Conservation (phyloP, 2,329 filamentous ascomycete species). For the Trichoderma hamatum region DNA sequence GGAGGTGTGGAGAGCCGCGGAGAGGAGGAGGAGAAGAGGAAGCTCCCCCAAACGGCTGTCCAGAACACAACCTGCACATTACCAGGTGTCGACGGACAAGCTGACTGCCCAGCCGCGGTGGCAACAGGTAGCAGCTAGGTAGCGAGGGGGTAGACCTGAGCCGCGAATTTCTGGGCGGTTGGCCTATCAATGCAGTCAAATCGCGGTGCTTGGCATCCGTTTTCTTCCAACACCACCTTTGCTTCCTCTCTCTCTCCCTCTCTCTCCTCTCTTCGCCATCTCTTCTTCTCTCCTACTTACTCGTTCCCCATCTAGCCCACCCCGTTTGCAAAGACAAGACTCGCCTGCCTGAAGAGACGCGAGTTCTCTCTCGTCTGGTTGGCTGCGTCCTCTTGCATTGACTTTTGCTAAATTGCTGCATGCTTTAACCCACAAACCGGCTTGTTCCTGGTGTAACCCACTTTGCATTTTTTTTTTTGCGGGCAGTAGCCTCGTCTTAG, state of each 20-base stretch:
- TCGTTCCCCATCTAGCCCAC: too few relatives aligned
- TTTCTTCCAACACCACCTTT: conserved; percentile 14
- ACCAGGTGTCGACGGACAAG: background rate
- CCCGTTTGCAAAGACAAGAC: background rate
- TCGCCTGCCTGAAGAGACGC: background rate
- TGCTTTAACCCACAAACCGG: background rate
- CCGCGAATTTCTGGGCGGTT: background rate
- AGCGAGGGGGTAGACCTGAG: background rate
- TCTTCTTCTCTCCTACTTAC: background rate
- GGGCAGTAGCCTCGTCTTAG: background rate
- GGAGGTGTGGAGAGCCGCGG: conserved; percentile 1
- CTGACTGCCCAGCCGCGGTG: background rate
- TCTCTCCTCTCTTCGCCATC: background rate
- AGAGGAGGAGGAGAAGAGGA: background rate
- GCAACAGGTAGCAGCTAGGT: background rate
- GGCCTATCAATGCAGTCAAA: background rate
- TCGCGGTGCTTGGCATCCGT: background rate
- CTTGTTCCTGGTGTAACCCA: conserved; percentile 10
- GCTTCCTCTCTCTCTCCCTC: background rate
- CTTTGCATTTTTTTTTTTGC: background rate
- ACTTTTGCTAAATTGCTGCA: background rate
- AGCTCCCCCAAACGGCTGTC: background rate
- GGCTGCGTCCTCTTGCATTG: background rate
- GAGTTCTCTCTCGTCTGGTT: background rate
- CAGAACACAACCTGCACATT: background rate